Conservation (phyloP, 2,329 filamentous ascomycete species). For the Diplodia scrobiculata region DNA sequence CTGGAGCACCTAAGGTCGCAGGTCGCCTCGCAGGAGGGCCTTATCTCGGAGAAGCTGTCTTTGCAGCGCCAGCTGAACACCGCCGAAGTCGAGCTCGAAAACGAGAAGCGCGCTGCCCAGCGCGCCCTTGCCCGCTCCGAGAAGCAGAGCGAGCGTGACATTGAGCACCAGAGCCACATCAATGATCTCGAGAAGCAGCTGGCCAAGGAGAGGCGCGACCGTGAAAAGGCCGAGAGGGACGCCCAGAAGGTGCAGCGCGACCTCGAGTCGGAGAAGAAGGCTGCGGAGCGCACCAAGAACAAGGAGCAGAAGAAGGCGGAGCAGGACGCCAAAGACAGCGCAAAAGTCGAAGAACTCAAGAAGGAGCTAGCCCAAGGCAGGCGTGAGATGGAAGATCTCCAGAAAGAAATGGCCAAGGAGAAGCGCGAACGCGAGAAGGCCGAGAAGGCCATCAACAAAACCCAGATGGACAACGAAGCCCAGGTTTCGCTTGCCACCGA, state of each 20-base stretch:
- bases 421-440: slow-evolving; percentile 55
- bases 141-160: slow-evolving; percentile 54
- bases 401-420: slow-evolving; percentile 41
- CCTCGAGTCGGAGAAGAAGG: slow-evolving; percentile 40
- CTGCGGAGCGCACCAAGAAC: slow-evolving; percentile 38
- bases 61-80: slow-evolving; percentile 76
- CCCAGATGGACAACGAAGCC: slow-evolving; percentile 62
- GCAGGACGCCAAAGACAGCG: slow-evolving; percentile 32
- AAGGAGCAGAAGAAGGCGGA: slow-evolving; percentile 40
- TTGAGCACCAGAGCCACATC: slow-evolving; percentile 49
- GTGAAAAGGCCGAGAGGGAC: slow-evolving; percentile 45
- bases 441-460: slow-evolving; percentile 58
- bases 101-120: slow-evolving; percentile 71
- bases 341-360: slow-evolving; percentile 21
- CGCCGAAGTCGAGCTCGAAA: slow-evolving; percentile 78
- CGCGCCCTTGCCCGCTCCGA: slow-evolving; percentile 57
- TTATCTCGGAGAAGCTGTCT: slow-evolving; percentile 76
- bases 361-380: slow-evolving; percentile 29
- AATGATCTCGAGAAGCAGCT: slow-evolving; percentile 53
- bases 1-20: slow-evolving; percentile 64
- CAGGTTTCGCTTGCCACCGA: slow-evolving; percentile 68
- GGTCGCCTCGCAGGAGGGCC: slow-evolving; percentile 62
- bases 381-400: slow-evolving; percentile 36
- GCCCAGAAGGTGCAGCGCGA: slow-evolving; percentile 43
- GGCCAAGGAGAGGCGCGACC: slow-evolving; percentile 50